Percentiles rank a stretch among this genome's conserved stretches.
Evolutionary conservation across 192 early-diverging fungal genomes (phyloP).

Genomic region (Phycomyces blakesleeanus): DNA sequence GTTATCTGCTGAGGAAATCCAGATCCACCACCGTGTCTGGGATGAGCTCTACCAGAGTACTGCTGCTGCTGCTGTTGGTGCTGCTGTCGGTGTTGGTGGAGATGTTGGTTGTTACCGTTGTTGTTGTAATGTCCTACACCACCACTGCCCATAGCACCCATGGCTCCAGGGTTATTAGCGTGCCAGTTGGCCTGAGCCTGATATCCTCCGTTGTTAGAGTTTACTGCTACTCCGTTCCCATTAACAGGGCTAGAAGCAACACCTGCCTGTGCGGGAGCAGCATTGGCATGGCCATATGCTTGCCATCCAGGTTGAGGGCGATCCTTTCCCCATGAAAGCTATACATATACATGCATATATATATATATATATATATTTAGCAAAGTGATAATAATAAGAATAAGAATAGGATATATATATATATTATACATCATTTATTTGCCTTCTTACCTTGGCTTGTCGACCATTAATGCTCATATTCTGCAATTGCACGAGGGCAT

Average conservation of each 20-base stretch:
- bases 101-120: conserved; percentile 17
- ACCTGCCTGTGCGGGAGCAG: conserved; percentile 5
- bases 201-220: conserved; percentile 5
- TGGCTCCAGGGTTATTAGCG: conserved; percentile 29
- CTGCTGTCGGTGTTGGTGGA: conserved; percentile 28
- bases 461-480: conserved; percentile 71
- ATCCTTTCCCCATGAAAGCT: conserved; percentile 89
- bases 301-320: conserved; percentile 49
- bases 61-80: conserved; percentile 19
- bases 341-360: conserved; percentile 1
- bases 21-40: conserved; percentile 11
- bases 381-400: background rate
- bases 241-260: conserved; percentile 5
- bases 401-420: too few relatives aligned
- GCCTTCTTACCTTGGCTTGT: conserved; percentile 57
- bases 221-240: conserved; percentile 7
- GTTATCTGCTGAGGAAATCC: conserved; percentile 13
- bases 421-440: too few relatives aligned
- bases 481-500: conserved; percentile 81
- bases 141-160: conserved; percentile 13
- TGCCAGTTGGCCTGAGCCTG: background rate
- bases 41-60: background rate
- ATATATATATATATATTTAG: background rate
- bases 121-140: conserved; percentile 20
- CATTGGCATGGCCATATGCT: conserved; percentile 16